phyloP scores from a whole-genome alignment of 1,284 basidiomycete species.

The Irpex lacteus region DNA sequence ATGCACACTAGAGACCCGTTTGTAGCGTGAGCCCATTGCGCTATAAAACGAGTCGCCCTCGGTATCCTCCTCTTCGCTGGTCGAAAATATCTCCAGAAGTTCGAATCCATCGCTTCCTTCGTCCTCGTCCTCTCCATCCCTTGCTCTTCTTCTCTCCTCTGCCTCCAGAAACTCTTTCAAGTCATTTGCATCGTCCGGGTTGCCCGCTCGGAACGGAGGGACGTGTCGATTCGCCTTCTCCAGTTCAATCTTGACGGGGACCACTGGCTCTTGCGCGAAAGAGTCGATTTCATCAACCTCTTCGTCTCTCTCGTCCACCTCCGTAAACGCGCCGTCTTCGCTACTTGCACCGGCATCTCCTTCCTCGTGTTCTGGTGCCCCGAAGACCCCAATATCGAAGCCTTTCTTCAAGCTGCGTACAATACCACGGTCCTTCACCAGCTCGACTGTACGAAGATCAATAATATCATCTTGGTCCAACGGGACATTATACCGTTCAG shows the following conservation, averaged over 20 bases:
- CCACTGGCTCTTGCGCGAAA: conserved; percentile 28
- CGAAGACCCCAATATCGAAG: conserved; percentile 48
- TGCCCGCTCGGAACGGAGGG: conserved; percentile 41
- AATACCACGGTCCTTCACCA: conserved; percentile 68
- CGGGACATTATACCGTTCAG: conserved; percentile 58
- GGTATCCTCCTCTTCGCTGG: conserved; percentile 3
- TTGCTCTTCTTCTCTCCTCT: conserved; percentile 48
- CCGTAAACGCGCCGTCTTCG: conserved; percentile 26
- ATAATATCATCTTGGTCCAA: conserved; percentile 77
- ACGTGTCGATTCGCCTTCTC: conserved; percentile 33
- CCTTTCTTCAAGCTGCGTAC: conserved; percentile 40
- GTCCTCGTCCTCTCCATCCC: conserved; percentile 39
- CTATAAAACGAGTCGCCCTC: conserved; percentile 1
- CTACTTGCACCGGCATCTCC: conserved; percentile 25
- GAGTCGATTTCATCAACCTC: conserved; percentile 42
- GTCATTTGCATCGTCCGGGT: conserved; percentile 55
- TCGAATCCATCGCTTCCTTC: conserved; percentile 10
- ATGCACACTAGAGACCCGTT: not conserved
- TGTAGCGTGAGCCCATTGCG: not conserved
- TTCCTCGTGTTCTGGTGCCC: conserved; percentile 22
- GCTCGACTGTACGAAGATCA: conserved; percentile 53
- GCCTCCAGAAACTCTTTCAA: conserved; percentile 64
- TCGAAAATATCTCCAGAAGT: conserved; percentile 18
- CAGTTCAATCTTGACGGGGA: conserved; percentile 31
- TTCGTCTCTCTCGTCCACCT: conserved; percentile 24